Percentiles rank a stretch among this genome's conserved stretches.
phyloP scores from a whole-genome alignment of 1,284 basidiomycete species.

The Ustilago bromivora region DNA sequence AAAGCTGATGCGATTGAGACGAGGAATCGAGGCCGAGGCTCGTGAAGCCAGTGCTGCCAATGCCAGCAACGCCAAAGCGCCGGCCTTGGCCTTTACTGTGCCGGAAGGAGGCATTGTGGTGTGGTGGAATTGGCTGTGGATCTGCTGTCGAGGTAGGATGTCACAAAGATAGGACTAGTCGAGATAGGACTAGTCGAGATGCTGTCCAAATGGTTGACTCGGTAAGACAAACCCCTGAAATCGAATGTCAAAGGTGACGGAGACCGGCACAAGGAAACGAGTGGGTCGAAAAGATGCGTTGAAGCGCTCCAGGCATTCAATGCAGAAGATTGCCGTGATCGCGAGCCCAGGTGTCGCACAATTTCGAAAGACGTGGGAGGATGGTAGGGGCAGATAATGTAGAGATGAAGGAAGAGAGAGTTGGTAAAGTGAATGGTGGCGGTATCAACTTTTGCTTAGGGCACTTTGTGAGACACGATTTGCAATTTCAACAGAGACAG shows the following conservation, averaged over 20 bases:
- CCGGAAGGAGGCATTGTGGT: conserved; percentile 15
- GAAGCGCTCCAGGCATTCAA: conserved; percentile 15
- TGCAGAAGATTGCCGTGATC: background rate
- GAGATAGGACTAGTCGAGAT: background rate
- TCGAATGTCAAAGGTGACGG: background rate
- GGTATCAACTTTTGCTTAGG: conserved; percentile 3
- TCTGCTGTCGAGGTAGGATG: background rate
- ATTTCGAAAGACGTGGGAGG: background rate
- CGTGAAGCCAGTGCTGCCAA: conserved; percentile 16
- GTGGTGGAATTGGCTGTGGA: background rate
- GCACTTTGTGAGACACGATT: conserved; percentile 5
- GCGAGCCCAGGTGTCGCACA: background rate
- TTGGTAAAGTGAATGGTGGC: background rate
- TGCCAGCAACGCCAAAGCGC: conserved; percentile 23
- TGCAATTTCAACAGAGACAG: background rate
- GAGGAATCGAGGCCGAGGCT: conserved; percentile 30
- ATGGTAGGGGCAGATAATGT: background rate
- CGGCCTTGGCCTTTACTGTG: conserved; percentile 16
- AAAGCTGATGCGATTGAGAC: conserved; percentile 42
- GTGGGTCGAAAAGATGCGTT: conserved; percentile 2
- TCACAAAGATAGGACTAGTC: background rate
- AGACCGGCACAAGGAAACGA: background rate
- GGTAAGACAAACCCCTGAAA: background rate
- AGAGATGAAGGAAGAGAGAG: background rate
- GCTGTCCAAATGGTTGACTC: background rate